phyloP scores from a whole-genome alignment of 73 alveolate genomes.

The Loxodes magnus region DNA sequence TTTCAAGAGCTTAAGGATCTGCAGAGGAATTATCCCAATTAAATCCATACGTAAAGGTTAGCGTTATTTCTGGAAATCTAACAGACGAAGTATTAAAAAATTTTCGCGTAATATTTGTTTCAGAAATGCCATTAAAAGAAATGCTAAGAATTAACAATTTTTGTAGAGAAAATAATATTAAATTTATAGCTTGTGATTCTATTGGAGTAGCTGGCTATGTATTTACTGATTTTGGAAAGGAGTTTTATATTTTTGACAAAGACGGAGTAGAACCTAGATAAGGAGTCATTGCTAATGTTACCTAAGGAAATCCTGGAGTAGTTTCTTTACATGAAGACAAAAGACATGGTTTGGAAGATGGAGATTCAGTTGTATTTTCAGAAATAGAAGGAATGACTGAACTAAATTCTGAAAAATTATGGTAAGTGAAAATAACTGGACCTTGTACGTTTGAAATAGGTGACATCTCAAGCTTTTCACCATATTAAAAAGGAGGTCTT shows the following conservation, averaged over 20 bases:
- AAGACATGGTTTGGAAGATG: constrained; percentile 87
- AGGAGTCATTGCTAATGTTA: constrained; percentile 70
- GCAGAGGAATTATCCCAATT: constrained; percentile 58
- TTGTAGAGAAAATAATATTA: background rate
- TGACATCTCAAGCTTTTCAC: constrained; percentile 50
- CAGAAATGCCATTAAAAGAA: background rate
- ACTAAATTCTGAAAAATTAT: constrained; percentile 81
- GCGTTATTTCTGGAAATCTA: constrained; percentile 27
- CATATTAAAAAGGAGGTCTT: constrained; percentile 58
- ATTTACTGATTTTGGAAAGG: constrained; percentile 92
- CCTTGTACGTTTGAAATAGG: background rate
- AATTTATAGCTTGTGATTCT: background rate
- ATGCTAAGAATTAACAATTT: background rate
- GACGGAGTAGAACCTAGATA: constrained; percentile 93
- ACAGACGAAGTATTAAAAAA: background rate
- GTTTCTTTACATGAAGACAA: constrained; percentile 86
- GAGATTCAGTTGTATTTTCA: constrained; percentile 84
- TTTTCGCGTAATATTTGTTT: background rate
- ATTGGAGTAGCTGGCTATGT: constrained; percentile 51
- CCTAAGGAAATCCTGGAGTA: constrained; percentile 60
- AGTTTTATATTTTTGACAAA: constrained; percentile 36
- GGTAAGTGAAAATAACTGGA: constrained; percentile 57
- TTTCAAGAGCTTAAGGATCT: constrained; percentile 12
- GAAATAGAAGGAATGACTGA: constrained; percentile 98
- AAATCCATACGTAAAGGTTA: constrained; percentile 71